Evolutionary conservation across 768 basidiomycete genomes (phyloP).

Genomic region (Boletus vermiculosoides): DNA sequence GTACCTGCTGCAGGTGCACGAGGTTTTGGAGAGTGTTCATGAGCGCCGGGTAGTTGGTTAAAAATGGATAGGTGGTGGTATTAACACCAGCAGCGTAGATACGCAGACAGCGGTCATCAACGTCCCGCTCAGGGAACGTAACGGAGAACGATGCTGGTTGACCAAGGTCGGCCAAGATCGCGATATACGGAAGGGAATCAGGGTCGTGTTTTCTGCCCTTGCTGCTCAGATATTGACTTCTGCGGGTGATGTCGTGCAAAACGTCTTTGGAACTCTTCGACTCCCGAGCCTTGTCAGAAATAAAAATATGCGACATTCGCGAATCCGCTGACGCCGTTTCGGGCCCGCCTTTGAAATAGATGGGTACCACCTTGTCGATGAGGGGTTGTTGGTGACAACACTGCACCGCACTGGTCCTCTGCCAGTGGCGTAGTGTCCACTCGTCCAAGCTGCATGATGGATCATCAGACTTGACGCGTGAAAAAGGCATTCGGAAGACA

Average conservation of each 20-base stretch:
- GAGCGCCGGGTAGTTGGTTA: neutral
- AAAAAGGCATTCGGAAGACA: neutral
- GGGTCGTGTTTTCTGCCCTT: neutral
- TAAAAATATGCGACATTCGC: neutral
- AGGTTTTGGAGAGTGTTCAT: too few relatives aligned
- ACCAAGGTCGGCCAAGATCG: constrained; percentile 17
- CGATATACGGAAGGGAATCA: constrained; percentile 11
- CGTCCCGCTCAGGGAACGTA: neutral
- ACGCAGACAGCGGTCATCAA: constrained; percentile 10
- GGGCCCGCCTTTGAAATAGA: too few relatives aligned
- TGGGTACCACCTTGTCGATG: too few relatives aligned
- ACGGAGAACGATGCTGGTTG: neutral
- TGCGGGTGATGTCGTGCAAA: constrained; percentile 1
- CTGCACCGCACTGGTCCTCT: neutral
- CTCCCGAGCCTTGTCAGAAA: constrained; percentile 1
- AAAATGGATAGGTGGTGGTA: constrained; percentile 9
- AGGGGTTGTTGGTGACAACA: constrained; percentile 1
- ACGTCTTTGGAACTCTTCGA: neutral
- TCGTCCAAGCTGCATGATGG: neutral
- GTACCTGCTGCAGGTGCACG: neutral
- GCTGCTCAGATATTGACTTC: neutral
- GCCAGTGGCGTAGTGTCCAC: too few relatives aligned
- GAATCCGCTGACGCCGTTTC: too few relatives aligned
- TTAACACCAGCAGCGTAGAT: constrained; percentile 10
- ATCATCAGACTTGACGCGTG: neutral